Evolutionary conservation across 192 early-diverging fungal species (phyloP), one percentile per base, ranked within the genome.

Genomic region (Cetraspora pellucida): DNA sequence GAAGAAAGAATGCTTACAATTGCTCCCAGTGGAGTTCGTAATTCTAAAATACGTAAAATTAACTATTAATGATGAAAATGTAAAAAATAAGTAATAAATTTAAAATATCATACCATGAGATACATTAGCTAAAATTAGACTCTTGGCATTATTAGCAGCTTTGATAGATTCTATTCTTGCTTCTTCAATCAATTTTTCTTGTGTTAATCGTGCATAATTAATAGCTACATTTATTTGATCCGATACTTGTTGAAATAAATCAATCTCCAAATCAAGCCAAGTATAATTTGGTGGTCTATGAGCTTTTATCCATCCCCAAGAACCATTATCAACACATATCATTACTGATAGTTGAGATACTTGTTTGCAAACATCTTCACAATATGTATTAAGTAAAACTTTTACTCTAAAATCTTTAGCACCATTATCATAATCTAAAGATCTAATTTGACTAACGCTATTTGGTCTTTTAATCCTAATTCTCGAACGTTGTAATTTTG

Each of bases 201-300:
- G 77, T 66, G 78, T 79, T 6, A 84, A 50, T 43, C 27, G 74
- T 1, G 82, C 76, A 59, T 84, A 80, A 0, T 68, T 79, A 69
- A 84, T 84, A 10, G 82, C 82, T 45, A 84, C 43, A 13, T 78
- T 72, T 60, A 84, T 84, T 25, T 84, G 82, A 50, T 81, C 81
- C 19, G 78, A 67, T 0, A 81, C 79, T 66, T 84, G 82, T 63
- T 84, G 80, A 58, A 84, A 77, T 19, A 84, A 44, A n/a, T 67
- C 28, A 52, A 72, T 84, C 46, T 84, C 82, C 1, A 72, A 74
- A 57, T 79, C 67, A 7, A 67, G 68, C 82, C 82, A 84, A 58
- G 68, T 79, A 11, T 17, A 17, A 47, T 47, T 47, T 28, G 37
- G 44, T 17, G 44, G 37, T 75, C 59, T 46, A 63, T 75, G 13